Conservation (phyloP, 208 protist species). For the Leishmania arabica region DNA sequence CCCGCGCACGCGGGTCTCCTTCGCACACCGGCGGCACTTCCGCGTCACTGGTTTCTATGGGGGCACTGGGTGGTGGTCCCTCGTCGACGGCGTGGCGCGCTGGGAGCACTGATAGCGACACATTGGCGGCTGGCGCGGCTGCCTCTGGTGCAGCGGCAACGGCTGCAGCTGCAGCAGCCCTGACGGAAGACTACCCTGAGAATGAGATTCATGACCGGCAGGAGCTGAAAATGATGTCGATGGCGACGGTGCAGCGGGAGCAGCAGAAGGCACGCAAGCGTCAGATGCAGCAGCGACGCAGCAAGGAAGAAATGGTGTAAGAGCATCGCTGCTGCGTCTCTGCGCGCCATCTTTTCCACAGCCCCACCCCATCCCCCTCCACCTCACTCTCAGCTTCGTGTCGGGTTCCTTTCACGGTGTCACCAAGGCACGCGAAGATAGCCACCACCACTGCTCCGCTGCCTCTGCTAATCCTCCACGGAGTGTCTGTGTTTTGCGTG, state of each 20-base stretch:
- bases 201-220: slow-evolving; percentile 87
- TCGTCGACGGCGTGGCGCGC: not conserved
- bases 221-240: slow-evolving; percentile 89
- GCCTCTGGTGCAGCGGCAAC: not conserved
- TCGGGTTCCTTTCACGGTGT: not conserved
- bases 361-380: no score
- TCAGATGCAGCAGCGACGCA: slow-evolving; percentile 52
- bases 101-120: not conserved
- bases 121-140: not conserved
- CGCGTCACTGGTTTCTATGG: not conserved
- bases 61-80: not conserved
- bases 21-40: not conserved
- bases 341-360: not conserved
- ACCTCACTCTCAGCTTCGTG: not conserved
- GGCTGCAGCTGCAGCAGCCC: not conserved
- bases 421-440: not conserved
- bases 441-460: not conserved
- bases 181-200: slow-evolving; percentile 81
- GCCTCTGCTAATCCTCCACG: not conserved
- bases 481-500: not conserved
- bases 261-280: slow-evolving; percentile 82
- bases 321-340: not conserved
- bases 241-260: slow-evolving; percentile 87
- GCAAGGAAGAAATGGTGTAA: slow-evolving; percentile 46
- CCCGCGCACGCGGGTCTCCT: slow-evolving; percentile 10